These are phyloP conservation scores for Phytophthora fragariae DNA, from an alignment of 352 stramenopile species.

Conservation along the genomic window DNA sequence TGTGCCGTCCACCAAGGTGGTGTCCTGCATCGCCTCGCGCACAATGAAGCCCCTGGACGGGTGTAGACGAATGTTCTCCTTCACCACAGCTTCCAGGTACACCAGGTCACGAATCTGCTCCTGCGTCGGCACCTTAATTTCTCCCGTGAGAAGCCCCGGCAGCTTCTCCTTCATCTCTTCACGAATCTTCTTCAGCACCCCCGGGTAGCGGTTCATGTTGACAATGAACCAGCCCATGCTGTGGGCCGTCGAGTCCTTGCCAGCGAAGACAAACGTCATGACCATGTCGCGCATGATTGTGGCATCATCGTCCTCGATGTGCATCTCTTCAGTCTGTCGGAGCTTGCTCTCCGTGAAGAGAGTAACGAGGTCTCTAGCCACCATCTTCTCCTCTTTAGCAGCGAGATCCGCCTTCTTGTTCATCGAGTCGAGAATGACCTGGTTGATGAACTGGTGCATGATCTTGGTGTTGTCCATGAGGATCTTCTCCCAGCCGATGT, in stretches of 20 bases:
- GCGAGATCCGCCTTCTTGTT: constrained; percentile 49
- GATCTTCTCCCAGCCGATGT: constrained; percentile 42
- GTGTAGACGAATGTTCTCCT: constrained; percentile 66
- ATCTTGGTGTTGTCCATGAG: constrained; percentile 42
- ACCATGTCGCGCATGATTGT: constrained; percentile 67
- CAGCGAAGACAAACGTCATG: constrained; percentile 73
- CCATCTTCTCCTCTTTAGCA: constrained; percentile 40
- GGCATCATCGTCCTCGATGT: constrained; percentile 27
- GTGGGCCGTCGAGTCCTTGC: constrained; percentile 69
- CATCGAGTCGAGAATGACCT: constrained; percentile 53
- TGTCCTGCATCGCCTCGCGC: constrained; percentile 38
- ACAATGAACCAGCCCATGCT: constrained; percentile 69
- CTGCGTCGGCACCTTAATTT: constrained; percentile 32
- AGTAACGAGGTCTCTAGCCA: constrained; percentile 49
- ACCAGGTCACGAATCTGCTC: constrained; percentile 49
- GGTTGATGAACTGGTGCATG: constrained; percentile 48
- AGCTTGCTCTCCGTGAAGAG: constrained; percentile 44
- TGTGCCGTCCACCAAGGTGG: constrained; percentile 28
- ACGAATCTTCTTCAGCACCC: constrained; percentile 52
- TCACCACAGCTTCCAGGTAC: constrained; percentile 60
- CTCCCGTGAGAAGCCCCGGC: constrained; percentile 19
- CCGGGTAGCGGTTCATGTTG: constrained; percentile 56
- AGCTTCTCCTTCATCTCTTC: constrained; percentile 51
- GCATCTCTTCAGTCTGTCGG: constrained; percentile 22
- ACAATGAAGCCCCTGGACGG: constrained; percentile 55